Conservation (phyloP, 1,284 basidiomycete genomes). For the Acaromyces ingoldii region DNA sequence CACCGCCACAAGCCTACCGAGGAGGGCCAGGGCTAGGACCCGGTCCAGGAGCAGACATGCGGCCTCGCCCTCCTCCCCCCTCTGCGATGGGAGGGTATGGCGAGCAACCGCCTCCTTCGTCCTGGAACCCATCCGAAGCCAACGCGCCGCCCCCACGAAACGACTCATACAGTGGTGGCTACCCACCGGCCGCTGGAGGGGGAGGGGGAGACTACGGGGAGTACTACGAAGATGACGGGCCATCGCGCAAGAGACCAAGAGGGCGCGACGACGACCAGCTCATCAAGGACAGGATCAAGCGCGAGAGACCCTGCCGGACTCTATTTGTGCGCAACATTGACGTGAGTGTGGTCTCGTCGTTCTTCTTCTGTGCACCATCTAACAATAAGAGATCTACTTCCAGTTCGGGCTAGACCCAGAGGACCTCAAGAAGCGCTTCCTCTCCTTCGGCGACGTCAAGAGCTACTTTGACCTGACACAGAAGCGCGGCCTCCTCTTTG, state of each 20-base stretch:
- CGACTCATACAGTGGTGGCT: no score
- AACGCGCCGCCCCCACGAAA: no score
- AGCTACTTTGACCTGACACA: conserved; percentile 92
- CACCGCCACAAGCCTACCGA: not conserved
- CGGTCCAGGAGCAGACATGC: not conserved
- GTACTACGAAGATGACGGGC: no score
- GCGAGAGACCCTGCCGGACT: conserved; percentile 87
- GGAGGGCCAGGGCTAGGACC: not conserved
- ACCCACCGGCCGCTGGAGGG: no score
- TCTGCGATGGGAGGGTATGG: no score
- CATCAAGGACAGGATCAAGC: conserved; percentile 80
- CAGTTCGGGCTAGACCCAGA: conserved; percentile 77
- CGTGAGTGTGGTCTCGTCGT: conserved; percentile 57
- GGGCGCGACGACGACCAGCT: conserved; percentile 59
- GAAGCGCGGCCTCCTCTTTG: conserved; percentile 92
- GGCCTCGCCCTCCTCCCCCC: no score
- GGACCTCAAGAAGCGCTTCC: conserved; percentile 77
- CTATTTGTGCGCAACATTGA: conserved; percentile 95
- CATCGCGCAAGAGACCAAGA: not conserved
- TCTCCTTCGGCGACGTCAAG: conserved; percentile 88
- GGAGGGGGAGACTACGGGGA: no score
- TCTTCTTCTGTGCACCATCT: no score
- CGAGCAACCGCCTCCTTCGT: no score
- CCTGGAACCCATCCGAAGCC: no score
- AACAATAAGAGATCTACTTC: no score